phyloP scores from a whole-genome alignment of 2,329 filamentous ascomycete species.

The Ophiostoma ulmi region DNA sequence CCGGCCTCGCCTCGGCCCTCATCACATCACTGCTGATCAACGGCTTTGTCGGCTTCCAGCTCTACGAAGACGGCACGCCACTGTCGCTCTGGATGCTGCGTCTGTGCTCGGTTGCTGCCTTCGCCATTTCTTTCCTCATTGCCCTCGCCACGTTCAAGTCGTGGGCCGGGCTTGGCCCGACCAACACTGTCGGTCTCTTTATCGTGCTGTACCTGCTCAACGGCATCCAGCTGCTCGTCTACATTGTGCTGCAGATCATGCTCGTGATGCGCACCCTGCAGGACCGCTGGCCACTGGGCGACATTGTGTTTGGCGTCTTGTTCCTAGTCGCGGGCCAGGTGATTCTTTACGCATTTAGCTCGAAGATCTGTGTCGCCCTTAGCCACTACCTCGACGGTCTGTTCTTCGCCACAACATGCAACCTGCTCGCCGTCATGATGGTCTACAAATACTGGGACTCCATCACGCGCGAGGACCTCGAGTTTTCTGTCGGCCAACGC shows the following conservation, averaged over 20 bases:
- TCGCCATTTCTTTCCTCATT: slow-evolving; percentile 79
- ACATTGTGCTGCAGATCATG: slow-evolving; percentile 80
- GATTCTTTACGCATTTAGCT: slow-evolving; percentile 83
- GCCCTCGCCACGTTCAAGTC: slow-evolving; percentile 88
- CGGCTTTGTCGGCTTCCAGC: slow-evolving; percentile 95
- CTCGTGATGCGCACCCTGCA: slow-evolving; percentile 85
- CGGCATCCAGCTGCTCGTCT: slow-evolving; percentile 78
- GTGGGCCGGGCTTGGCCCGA: slow-evolving; percentile 79
- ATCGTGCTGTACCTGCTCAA: slow-evolving; percentile 89
- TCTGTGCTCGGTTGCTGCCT: slow-evolving; percentile 71
- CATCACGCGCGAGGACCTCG: slow-evolving; percentile 95
- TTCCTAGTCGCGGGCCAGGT: slow-evolving; percentile 92
- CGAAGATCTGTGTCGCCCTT: slow-evolving; percentile 73
- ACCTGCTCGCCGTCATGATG: slow-evolving; percentile 97
- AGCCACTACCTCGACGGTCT: slow-evolving; percentile 92
- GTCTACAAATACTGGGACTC: slow-evolving; percentile 99
- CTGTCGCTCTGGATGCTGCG: slow-evolving; percentile 91
- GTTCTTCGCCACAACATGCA: slow-evolving; percentile 91
- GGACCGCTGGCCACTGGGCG: slow-evolving; percentile 90
- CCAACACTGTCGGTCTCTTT: slow-evolving; percentile 83
- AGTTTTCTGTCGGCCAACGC: slow-evolving; percentile 93
- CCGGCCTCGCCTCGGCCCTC: slow-evolving; percentile 76
- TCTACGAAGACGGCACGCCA: slow-evolving; percentile 94
- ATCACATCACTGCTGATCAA: slow-evolving; percentile 91
- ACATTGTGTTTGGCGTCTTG: slow-evolving; percentile 83